phyloP scores from a whole-genome alignment of 2,329 filamentous ascomycete genomes.

The Zasmidium cellare region DNA sequence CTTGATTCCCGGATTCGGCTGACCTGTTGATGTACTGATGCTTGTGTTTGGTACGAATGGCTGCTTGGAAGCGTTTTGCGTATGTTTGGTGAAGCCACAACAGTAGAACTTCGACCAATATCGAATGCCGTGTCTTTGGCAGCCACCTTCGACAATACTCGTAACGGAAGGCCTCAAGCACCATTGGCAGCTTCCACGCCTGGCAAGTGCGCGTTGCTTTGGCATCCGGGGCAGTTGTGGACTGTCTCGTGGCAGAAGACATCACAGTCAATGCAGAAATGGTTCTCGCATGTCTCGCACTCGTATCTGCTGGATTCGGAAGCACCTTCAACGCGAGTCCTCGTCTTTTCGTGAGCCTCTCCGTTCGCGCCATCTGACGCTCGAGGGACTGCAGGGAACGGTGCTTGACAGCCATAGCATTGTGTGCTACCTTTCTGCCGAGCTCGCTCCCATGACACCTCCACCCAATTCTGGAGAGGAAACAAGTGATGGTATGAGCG shows the following conservation, averaged over 20 bases:
- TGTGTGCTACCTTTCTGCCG: constrained; percentile 45
- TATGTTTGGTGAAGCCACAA: neutral
- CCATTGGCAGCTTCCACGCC: constrained; percentile 16
- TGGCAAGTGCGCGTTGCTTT: constrained; percentile 42
- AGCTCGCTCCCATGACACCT: constrained; percentile 81
- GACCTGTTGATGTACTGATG: neutral
- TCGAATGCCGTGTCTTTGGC: neutral
- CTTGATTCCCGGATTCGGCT: neutral
- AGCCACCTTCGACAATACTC: neutral
- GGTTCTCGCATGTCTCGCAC: constrained; percentile 80
- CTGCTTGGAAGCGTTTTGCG: neutral
- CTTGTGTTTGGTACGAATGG: neutral
- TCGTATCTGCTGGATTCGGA: constrained; percentile 87
- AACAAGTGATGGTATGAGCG: constrained; percentile 94
- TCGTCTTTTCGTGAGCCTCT: constrained; percentile 14
- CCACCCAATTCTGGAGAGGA: constrained; percentile 84
- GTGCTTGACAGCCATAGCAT: constrained; percentile 75
- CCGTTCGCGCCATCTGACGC: constrained; percentile 22
- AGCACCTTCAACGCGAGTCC: constrained; percentile 50
- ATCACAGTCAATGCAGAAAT: constrained; percentile 98
- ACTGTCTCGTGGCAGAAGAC: constrained; percentile 91
- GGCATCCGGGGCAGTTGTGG: constrained; percentile 94
- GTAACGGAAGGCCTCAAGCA: neutral
- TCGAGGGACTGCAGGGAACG: constrained; percentile 62
- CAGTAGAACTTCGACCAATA: neutral